phyloP scores from a whole-genome alignment of 1,284 basidiomycete species.

The Apiotrichum domesticum region DNA sequence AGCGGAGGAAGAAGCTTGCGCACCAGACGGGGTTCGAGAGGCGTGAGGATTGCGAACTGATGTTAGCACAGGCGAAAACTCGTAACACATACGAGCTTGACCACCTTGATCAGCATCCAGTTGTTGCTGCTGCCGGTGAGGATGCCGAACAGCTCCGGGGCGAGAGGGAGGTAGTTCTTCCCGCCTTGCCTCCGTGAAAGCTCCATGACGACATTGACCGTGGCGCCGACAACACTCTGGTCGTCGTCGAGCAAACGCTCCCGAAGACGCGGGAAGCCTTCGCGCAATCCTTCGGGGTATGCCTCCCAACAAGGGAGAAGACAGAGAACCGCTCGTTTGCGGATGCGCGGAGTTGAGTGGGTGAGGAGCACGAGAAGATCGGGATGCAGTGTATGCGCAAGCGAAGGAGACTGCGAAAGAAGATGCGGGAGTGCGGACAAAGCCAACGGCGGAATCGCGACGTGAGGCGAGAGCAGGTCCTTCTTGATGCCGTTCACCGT shows the following conservation, averaged over 20 bases:
- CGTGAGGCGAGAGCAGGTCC: constrained; percentile 72
- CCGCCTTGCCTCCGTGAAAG: constrained; percentile 69
- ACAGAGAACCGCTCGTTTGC: constrained; percentile 81
- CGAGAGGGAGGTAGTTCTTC: constrained; percentile 69
- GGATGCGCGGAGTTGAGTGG: constrained; percentile 79
- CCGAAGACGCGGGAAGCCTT: constrained; percentile 64
- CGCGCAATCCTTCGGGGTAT: constrained; percentile 67
- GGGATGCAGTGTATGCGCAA: constrained; percentile 79
- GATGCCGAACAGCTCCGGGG: constrained; percentile 90
- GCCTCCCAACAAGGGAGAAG: constrained; percentile 70
- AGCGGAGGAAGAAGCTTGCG: constrained; percentile 90
- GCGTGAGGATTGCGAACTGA: constrained; percentile 85
- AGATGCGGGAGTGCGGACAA: constrained; percentile 84
- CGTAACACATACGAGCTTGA: constrained; percentile 68
- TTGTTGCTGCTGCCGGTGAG: constrained; percentile 93
- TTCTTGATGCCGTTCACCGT: constrained; percentile 98
- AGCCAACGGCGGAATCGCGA: constrained; percentile 69
- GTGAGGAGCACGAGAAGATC: constrained; percentile 85
- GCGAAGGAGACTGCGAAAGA: constrained; percentile 78
- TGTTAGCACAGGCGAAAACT: background rate
- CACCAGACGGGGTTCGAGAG: constrained; percentile 85
- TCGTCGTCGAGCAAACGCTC: constrained; percentile 85
- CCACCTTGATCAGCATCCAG: constrained; percentile 99
- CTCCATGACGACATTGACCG: constrained; percentile 92
- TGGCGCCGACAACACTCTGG: constrained; percentile 81